A percentile compares a stretch with the other conserved stretches of the same genome.
These are phyloP conservation scores for Annona squamosa DNA, from an alignment of 164 flowering plant genomes.

Conservation along the genomic window DNA sequence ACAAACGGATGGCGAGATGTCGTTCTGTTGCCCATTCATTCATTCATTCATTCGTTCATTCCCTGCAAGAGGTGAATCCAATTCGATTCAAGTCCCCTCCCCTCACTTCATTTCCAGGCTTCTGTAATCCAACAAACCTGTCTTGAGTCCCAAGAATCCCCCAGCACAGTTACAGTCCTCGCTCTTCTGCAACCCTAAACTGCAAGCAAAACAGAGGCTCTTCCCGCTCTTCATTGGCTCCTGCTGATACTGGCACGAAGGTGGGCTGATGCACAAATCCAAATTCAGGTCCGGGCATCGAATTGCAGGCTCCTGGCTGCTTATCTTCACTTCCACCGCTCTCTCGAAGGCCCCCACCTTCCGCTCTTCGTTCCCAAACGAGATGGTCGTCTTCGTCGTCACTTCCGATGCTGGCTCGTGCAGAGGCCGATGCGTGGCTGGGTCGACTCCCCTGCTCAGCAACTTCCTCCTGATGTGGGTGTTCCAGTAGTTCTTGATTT, in stretches of 20 bases:
- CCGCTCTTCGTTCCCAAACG: conserved; percentile 35
- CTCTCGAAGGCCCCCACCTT: conserved; percentile 15
- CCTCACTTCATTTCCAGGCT: conserved; percentile 69
- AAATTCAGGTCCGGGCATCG: conserved; percentile 70
- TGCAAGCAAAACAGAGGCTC: conserved; percentile 55
- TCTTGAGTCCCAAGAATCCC: conserved; percentile 49
- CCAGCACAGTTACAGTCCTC: conserved; percentile 59
- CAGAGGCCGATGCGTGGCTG: conserved; percentile 59
- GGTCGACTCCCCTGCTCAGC: conserved; percentile 73
- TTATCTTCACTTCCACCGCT: conserved; percentile 16
- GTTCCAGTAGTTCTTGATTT: conserved; percentile 89
- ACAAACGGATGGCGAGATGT: conserved; percentile 15
- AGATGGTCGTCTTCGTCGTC: conserved; percentile 25
- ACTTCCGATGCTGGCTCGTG: conserved; percentile 32
- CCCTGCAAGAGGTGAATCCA: neutral
- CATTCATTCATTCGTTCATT: neutral
- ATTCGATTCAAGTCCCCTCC: neutral
- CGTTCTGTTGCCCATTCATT: neutral
- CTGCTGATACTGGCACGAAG: conserved; percentile 26
- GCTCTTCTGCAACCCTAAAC: conserved; percentile 58
- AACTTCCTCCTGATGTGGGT: conserved; percentile 81
- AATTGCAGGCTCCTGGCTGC: conserved; percentile 11
- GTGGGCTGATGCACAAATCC: conserved; percentile 82
- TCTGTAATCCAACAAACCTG: conserved; percentile 62
- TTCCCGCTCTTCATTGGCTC: conserved; percentile 30